Base-by-base conservation (phyloP, 768 basidiomycete species). In the Leucocoprinus sp. region DNA sequence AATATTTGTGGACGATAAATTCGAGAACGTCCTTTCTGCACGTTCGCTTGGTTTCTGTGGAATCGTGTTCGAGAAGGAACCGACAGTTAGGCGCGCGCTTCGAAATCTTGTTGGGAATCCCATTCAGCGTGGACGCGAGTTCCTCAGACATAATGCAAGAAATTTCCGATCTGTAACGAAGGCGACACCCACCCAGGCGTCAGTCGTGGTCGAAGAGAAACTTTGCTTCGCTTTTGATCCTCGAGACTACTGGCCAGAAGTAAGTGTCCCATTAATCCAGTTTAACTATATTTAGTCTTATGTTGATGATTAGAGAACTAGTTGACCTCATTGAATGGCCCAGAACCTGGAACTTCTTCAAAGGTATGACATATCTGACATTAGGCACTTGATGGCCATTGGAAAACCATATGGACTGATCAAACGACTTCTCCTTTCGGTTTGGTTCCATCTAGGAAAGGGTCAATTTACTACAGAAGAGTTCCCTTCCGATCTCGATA, bases 1-100 rank as follows among this genome's bases (percentile, higher is more conserved):
- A 0, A 71, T 78, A 23, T 80, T 80, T 52, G 69, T 81, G 8
- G 79, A 81, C 42, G 78, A 80, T 61, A 75, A 76, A 47, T 61
- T 66, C 8, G 79, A 79, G 52, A 80, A 80, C 47, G 72, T 82
- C 3, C 53, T 78, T 6, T 67, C 75, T 2, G 78, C 78, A 7
- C 70, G 74, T 3, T 78, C 76, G 0, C 61, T 80, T 7, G 79
- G 79, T 7, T 61, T 80, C 37, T 63, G 69, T 31, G 78, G 78
- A 3, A 69, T 80, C 50, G 62, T 78, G 19, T 77, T 75, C 36
- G 69, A 76, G 40, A 55, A 66, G 22, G 54, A 58, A 7, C 58
- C 55, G 0, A 57, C 59, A 21, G 75, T 77, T 31, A 62, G 64
- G 22, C 71, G 71, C 6, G 57, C 65, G 0, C 66, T 80, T 17